Evolutionary conservation across 2,329 filamentous ascomycete genomes (phyloP).

Genomic region (Alternaria dauci): DNA sequence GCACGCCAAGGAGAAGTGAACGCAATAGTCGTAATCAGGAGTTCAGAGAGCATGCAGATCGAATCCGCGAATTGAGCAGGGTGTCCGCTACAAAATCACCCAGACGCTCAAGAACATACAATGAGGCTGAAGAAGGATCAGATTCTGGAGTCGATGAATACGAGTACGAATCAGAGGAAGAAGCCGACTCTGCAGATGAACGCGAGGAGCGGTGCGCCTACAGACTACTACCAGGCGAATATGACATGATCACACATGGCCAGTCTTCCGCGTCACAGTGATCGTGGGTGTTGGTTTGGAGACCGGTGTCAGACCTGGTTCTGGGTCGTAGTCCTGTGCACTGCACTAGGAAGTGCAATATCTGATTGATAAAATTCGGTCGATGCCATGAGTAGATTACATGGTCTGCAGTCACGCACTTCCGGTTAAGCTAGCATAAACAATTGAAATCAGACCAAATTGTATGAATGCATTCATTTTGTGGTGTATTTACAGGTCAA

Average conservation of each 20-base stretch:
- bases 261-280: not conserved
- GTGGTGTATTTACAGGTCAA: not conserved
- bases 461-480: not conserved
- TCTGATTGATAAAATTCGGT: not conserved
- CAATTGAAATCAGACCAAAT: not conserved
- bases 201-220: not conserved
- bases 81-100: not conserved
- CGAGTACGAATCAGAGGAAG: conserved; percentile 1
- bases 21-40: not conserved
- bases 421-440: not conserved
- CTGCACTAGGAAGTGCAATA: too few species aligned
- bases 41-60: not conserved
- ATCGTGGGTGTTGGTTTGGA: not conserved
- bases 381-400: not conserved
- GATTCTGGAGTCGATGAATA: not conserved
- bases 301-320: not conserved
- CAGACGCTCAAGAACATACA: not conserved
- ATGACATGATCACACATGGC: not conserved
- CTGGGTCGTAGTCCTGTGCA: not conserved
- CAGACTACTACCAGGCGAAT: not conserved
- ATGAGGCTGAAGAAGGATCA: not conserved
- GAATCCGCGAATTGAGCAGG: not conserved
- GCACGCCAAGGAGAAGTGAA: not conserved
- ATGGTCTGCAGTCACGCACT: not conserved
- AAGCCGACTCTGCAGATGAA: not conserved